Percentiles rank a stretch among this genome's conserved stretches.
These are phyloP conservation scores for Antitrichia curtipendula DNA, from an alignment of 225 moss, liverwort and hornwort genomes.

Conservation along the genomic window DNA sequence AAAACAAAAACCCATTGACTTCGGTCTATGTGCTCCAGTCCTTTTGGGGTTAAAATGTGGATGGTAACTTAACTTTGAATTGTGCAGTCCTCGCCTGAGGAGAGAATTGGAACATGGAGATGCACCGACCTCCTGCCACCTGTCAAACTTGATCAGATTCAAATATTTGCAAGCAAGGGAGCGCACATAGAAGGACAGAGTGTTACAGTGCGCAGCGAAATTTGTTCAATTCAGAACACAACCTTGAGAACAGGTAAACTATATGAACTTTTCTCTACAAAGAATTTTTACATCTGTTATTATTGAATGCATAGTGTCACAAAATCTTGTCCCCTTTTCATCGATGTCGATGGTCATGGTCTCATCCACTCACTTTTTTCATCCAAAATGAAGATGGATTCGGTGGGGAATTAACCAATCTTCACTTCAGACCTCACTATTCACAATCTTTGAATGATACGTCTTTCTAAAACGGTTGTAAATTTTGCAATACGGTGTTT, in stretches of 20 bases:
- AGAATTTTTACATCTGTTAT: neutral
- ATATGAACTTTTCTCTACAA: neutral
- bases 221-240: neutral
- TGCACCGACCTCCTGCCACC: slow-evolving; percentile 6
- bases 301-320: neutral
- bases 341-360: rapidly evolving
- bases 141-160: neutral
- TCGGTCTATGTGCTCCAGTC: too few species aligned
- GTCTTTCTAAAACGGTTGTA: too few species aligned
- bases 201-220: neutral
- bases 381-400: neutral
- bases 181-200: neutral
- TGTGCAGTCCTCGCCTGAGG: neutral
- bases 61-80: neutral
- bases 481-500: too few species aligned
- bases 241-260: slow-evolving; percentile 7
- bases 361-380: neutral
- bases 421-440: too few species aligned
- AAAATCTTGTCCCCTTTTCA: neutral
- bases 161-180: neutral
- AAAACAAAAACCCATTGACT: too few species aligned
- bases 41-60: neutral
- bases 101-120: neutral
- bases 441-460: too few species aligned
- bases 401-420: too few species aligned